A percentile compares a stretch with the other conserved stretches of the same genome.
Evolutionary conservation across 73 alveolate species (phyloP).

Genomic region (Tetrahymena thermophila): DNA sequence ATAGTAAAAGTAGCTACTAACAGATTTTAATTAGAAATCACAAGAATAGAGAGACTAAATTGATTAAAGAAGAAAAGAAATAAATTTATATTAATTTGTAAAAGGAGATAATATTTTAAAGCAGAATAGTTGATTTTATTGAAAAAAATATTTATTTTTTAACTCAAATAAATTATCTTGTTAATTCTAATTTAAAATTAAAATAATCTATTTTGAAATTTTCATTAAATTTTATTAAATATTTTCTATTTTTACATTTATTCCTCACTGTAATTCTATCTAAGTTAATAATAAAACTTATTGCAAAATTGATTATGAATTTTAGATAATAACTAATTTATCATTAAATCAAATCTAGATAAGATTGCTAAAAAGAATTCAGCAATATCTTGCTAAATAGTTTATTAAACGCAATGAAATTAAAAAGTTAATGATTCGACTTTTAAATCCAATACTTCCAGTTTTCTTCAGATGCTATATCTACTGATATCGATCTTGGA

Average conservation of each 20-base stretch:
- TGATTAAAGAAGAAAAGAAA: neutral
- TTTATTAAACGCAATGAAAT: neutral
- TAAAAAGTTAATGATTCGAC: neutral
- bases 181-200: no score
- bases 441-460: neutral
- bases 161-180: no score
- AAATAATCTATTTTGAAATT: no score
- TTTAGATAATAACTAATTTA: neutral
- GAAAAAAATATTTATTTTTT: no score
- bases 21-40: no score
- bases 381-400: neutral
- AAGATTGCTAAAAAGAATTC: neutral
- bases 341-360: neutral
- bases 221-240: no score
- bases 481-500: neutral
- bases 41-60: neutral
- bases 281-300: no score
- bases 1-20: neutral
- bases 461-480: neutral
- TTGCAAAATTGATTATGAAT: no score
- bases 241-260: no score
- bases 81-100: neutral
- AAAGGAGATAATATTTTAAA: neutral
- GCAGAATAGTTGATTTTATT: neutral
- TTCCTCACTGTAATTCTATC: no score